These are phyloP conservation scores for Colletotrichum horii DNA, from an alignment of 2,329 filamentous ascomycete species.

Conservation along the genomic window DNA sequence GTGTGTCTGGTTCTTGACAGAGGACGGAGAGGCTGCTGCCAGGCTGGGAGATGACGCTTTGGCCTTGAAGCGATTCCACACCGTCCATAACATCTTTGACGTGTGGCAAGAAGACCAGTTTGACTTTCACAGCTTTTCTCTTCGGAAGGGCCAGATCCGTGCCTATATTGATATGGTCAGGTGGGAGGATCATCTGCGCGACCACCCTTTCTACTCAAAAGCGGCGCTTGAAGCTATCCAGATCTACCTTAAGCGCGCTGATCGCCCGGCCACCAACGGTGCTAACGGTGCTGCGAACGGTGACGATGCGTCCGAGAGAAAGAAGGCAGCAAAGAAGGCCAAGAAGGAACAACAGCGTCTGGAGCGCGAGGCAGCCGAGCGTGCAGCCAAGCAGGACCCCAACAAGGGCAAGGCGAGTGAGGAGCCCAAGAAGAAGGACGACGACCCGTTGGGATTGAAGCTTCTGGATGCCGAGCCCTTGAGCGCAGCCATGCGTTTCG, in stretches of 20 bases:
- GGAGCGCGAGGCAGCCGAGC: slow-evolving; percentile 81
- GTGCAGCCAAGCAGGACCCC: slow-evolving; percentile 79
- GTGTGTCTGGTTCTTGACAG: slow-evolving; percentile 94
- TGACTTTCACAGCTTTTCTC: slow-evolving; percentile 96
- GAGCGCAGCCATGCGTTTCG: slow-evolving; percentile 85
- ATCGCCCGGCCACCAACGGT: slow-evolving; percentile 72
- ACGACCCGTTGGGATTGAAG: slow-evolving; percentile 83
- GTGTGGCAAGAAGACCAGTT: slow-evolving; percentile 99
- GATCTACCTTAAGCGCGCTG: slow-evolving; percentile 80
- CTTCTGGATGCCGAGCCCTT: slow-evolving; percentile 85
- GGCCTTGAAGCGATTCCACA: slow-evolving; percentile 90
- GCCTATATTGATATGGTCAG: slow-evolving; percentile 95
- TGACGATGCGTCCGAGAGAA: slow-evolving; percentile 72
- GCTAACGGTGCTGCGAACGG: slow-evolving; percentile 58
- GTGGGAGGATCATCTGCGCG: slow-evolving; percentile 91
- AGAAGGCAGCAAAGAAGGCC: slow-evolving; percentile 90
- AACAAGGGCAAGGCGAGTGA: slow-evolving; percentile 73
- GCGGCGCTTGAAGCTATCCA: slow-evolving; percentile 82
- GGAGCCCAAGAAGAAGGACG: slow-evolving; percentile 79
- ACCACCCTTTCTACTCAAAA: slow-evolving; percentile 91
- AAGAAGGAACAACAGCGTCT: slow-evolving; percentile 72
- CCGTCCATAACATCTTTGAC: slow-evolving; percentile 91
- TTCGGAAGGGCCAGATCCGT: slow-evolving; percentile 94
- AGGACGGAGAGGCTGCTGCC: slow-evolving; percentile 89
- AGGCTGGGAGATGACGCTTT: slow-evolving; percentile 83